Percentiles rank a stretch among this genome's conserved stretches.
Evolutionary conservation across 179 eudicot species (phyloP).

Genomic region (Gypsophila paniculata): DNA sequence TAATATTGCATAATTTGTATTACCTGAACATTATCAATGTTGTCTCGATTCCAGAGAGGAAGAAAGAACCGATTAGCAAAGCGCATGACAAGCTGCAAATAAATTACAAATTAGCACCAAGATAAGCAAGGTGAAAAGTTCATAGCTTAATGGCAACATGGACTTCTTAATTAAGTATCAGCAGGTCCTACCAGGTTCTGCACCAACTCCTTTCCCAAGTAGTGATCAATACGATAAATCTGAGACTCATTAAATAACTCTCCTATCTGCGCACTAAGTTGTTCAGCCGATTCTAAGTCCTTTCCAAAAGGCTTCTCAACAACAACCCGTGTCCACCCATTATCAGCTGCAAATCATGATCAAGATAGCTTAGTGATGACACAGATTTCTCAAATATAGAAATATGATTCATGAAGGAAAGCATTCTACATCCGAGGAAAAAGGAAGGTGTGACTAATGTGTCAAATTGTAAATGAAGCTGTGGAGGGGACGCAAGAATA

Average conservation of each 20-base stretch:
- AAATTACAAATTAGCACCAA: conserved; percentile 20
- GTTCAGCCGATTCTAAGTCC: conserved; percentile 83
- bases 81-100: conserved; percentile 86
- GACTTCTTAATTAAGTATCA: too few species aligned
- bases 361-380: background rate
- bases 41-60: conserved; percentile 96
- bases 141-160: background rate
- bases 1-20: background rate
- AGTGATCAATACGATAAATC: conserved; percentile 96
- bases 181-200: conserved; percentile 75
- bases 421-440: background rate
- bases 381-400: background rate
- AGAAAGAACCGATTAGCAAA: conserved; percentile 90
- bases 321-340: conserved; percentile 92
- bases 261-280: conserved; percentile 88
- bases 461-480: too few species aligned
- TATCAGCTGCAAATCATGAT: conserved; percentile 59
- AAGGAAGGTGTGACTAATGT: background rate
- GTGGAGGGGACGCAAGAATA: too few species aligned
- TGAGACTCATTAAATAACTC: conserved; percentile 88
- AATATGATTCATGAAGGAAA: background rate
- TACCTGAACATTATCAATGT: conserved; percentile 89
- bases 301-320: conserved; percentile 98
- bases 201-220: conserved; percentile 96
- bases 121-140: conserved; percentile 9